Conservation (phyloP, 192 early-diverging fungal genomes). For the Umbelopsis vinacea region DNA sequence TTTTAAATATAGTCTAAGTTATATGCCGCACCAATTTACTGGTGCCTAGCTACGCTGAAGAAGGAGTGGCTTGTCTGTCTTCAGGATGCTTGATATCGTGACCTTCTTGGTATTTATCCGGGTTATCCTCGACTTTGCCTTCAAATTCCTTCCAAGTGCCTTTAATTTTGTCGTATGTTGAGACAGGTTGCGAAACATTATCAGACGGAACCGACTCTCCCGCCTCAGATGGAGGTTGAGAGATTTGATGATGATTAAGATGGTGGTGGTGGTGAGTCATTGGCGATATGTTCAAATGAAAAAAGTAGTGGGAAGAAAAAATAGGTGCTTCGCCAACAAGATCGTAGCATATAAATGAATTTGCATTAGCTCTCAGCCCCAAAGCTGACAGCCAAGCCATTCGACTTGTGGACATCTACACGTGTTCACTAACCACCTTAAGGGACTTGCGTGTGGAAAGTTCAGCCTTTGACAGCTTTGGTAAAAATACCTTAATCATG, state of each 20-base stretch:
- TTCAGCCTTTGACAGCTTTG: not conserved
- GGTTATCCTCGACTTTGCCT: not conserved
- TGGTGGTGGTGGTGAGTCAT: not conserved
- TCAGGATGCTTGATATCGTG: constrained; percentile 11
- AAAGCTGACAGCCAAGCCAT: not conserved
- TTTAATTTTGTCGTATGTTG: not conserved
- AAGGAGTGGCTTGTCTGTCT: not conserved
- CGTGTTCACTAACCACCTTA: not conserved
- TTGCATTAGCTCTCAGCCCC: not conserved
- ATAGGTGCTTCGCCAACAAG: not conserved
- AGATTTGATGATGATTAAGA: not conserved
- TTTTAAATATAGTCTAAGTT: not conserved
- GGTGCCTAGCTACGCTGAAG: not conserved
- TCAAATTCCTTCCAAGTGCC: constrained; percentile 6
- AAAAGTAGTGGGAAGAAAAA: not conserved
- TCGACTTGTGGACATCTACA: not conserved
- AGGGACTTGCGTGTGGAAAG: not conserved
- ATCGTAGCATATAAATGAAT: not conserved
- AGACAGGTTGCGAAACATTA: not conserved
- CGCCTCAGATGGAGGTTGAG: not conserved
- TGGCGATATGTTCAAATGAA: not conserved
- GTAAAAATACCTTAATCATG: not conserved
- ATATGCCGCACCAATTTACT: not conserved
- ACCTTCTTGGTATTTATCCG: constrained; percentile 1
- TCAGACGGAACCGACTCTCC: not conserved